Percentiles rank a stretch among this genome's conserved stretches.
phyloP scores from a whole-genome alignment of 108 stramenopile genomes.

The Epithemia pelagica region DNA sequence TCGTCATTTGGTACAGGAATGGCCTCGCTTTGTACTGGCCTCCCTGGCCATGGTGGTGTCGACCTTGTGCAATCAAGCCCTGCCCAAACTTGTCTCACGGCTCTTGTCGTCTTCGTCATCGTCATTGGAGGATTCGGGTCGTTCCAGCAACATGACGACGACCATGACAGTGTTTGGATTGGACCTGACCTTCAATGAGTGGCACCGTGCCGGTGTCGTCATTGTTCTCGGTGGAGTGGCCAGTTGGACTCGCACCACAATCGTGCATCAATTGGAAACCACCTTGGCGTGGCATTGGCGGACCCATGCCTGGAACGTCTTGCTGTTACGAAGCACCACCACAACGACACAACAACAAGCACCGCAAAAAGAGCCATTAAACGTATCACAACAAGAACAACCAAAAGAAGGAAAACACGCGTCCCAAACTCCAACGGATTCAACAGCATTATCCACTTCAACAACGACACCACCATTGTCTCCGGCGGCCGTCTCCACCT shows the following conservation, averaged over 20 bases:
- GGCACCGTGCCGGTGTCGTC: slow-evolving; percentile 27
- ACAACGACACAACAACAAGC: not conserved
- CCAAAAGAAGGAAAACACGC: too few relatives aligned
- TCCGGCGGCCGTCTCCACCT: slow-evolving; percentile 64
- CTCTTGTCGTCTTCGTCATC: slow-evolving; percentile 33
- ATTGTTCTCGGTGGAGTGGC: slow-evolving; percentile 73
- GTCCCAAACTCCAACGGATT: not conserved
- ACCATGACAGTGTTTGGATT: not conserved
- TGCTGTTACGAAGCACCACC: slow-evolving; percentile 7
- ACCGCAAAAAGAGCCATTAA: not conserved
- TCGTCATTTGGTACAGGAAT: slow-evolving; percentile 15
- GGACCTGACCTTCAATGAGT: slow-evolving; percentile 12
- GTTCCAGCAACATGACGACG: not conserved
- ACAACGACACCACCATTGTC: too few relatives aligned
- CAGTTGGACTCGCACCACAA: slow-evolving; percentile 64
- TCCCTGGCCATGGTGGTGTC: slow-evolving; percentile 67
- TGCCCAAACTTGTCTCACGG: slow-evolving; percentile 59
- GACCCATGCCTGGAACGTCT: slow-evolving; percentile 36
- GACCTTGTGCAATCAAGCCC: slow-evolving; percentile 62
- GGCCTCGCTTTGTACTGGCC: slow-evolving; percentile 51
- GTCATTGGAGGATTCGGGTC: slow-evolving; percentile 2
- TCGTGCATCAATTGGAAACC: slow-evolving; percentile 65
- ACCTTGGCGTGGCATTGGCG: slow-evolving; percentile 65
- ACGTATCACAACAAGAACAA: not conserved
- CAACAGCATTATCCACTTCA: not conserved